Base-by-base conservation (phyloP, 1,284 basidiomycete species). In the Termitomyces sp. region DNA sequence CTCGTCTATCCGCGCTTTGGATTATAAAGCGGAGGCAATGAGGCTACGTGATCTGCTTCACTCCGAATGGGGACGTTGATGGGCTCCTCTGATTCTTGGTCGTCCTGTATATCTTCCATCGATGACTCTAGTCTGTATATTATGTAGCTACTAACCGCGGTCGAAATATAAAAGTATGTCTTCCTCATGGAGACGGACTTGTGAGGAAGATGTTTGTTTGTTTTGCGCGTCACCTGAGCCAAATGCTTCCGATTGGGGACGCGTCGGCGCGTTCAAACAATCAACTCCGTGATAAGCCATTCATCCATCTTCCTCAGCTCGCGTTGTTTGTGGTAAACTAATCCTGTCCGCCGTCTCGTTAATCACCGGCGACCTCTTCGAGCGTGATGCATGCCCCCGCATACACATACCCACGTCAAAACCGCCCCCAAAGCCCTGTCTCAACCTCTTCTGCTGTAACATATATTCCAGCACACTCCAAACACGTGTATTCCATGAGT, bases 11-110 rank as follows among this genome's bases (percentile, higher is more conserved):
- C 69, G 70, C 40, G 71, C 76, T n/a, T 67, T 93, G 39, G 81
- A 95, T 66, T 94, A 84, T 67, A 78, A 77, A 43, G 83, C 84
- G 61, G 92, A 94, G 65, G 82, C 81, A 8, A 76, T 77, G 33
- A 67, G 76, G 30, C 73, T 93, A 53, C 75, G 82, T 30, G 81
- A 87, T 53, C 64, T 81, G 31, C 69, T 90, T 38, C 69, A 70
- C 46, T 73, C 72, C 24, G 58, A 68, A 24, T 77, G 73, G 75
- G 73, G 70, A 3, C 68, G 65, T 56, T 73, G 62, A 61, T 53
- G 28, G 40, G 3, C 7, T 44, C 38, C 12, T 33, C 30, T 9
- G 9, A 2, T 42, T 19, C n/a, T 33, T 31, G 12, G 30, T 36
- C 34, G 13, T 36, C 17, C 24, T 46, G 30, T 36, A 48, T 48